Conservation (phyloP, 176 grass and related monocot species). For the Musa schizocarpa region DNA sequence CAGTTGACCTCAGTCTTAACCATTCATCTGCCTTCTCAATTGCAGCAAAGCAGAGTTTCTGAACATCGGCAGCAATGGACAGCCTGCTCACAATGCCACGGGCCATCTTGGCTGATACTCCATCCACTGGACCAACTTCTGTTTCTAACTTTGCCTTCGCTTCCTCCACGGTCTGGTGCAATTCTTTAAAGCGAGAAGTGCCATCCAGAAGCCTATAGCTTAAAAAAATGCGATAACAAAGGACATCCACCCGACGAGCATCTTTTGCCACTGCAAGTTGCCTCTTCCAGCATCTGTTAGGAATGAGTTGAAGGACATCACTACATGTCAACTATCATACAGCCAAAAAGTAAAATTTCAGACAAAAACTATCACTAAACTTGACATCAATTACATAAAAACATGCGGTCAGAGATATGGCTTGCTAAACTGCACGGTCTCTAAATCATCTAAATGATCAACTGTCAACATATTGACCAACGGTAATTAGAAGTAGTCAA, state of each 20-base stretch:
- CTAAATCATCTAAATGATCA: not conserved
- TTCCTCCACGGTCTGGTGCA: constrained; percentile 70
- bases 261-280: constrained; percentile 82
- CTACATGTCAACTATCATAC: not conserved
- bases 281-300: constrained; percentile 85
- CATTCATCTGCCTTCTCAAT: constrained; percentile 72
- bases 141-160: constrained; percentile 83
- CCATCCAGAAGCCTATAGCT: constrained; percentile 69
- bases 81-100: constrained; percentile 96
- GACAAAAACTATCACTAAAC: not conserved
- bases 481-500: not conserved
- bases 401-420: not conserved
- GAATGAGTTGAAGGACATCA: constrained; percentile 26
- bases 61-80: constrained; percentile 58
- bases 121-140: constrained; percentile 86
- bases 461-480: not conserved
- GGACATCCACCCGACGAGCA: constrained; percentile 82
- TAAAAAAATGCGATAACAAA: constrained; percentile 85
- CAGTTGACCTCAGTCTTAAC: constrained; percentile 37
- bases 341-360: not conserved
- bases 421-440: not conserved
- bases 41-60: constrained; percentile 72
- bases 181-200: constrained; percentile 58
- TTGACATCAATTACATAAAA: not conserved
- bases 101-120: constrained; percentile 85